A percentile compares a stretch with the other conserved stretches of the same genome.
phyloP scores from a whole-genome alignment of 106 monocot species.

The Dendrobium catenatum region DNA sequence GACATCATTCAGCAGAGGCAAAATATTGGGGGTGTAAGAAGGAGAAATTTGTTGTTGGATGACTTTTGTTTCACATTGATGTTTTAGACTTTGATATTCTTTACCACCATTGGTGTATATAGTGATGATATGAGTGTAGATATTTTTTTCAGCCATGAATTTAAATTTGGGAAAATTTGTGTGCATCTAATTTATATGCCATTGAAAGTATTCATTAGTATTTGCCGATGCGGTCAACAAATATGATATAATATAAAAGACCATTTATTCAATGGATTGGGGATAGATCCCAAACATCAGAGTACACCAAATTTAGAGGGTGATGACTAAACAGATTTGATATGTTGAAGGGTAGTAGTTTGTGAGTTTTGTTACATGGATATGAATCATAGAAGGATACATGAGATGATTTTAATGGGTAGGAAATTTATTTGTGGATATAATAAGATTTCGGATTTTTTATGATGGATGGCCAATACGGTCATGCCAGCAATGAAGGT shows the following conservation, averaged over 20 bases:
- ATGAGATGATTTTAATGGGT: too few species aligned
- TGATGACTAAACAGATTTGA: too few species aligned
- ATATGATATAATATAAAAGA: background rate
- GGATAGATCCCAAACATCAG: background rate
- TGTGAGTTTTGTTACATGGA: too few species aligned
- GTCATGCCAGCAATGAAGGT: too few species aligned
- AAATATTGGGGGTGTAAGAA: background rate
- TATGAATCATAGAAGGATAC: too few species aligned
- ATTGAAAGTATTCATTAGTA: background rate
- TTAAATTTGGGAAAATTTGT: background rate
- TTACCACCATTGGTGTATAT: background rate
- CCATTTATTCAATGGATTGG: background rate
- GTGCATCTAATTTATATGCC: background rate
- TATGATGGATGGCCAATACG: too few species aligned
- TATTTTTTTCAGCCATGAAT: background rate
- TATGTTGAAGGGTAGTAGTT: too few species aligned
- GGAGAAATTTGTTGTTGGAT: background rate
- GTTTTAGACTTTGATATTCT: background rate
- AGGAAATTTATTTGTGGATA: too few species aligned
- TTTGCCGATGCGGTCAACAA: background rate
- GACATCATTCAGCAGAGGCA: background rate
- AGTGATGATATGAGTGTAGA: background rate
- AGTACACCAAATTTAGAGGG: background rate
- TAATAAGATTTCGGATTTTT: too few species aligned
- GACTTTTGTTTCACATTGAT: background rate